Evolutionary conservation across 345 rosid genomes (phyloP).

Genomic region (Syzygium jambos): DNA sequence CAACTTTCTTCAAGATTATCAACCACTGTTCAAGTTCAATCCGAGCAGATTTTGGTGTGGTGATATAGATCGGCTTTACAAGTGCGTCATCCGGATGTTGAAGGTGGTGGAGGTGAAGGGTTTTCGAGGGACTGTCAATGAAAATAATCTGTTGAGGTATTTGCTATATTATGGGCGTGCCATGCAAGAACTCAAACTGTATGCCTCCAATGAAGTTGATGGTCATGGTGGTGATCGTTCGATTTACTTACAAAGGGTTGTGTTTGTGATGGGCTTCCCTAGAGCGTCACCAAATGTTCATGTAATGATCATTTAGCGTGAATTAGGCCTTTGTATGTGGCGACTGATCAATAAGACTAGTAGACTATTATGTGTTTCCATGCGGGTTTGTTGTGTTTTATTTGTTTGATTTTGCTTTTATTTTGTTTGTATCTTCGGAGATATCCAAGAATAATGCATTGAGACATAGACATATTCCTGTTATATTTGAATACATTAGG

Average conservation of each 20-base stretch:
- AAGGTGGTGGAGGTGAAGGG: slow-evolving; percentile 11
- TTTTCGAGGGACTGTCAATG: too few relatives aligned
- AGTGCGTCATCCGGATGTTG: slow-evolving; percentile 17
- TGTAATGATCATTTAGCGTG: too few relatives aligned
- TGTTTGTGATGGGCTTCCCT: too few relatives aligned
- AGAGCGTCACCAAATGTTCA: too few relatives aligned
- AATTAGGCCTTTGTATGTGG: too few relatives aligned
- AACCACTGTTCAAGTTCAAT: neutral
- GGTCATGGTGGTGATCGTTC: too few relatives aligned
- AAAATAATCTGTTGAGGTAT: too few relatives aligned
- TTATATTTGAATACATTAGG: neutral
- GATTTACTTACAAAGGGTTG: too few relatives aligned
- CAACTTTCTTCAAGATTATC: neutral
- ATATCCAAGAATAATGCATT: neutral
- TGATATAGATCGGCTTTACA: neutral
- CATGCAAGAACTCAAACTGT: too few relatives aligned
- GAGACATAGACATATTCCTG: neutral
- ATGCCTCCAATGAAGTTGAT: too few relatives aligned
- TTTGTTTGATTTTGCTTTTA: neutral
- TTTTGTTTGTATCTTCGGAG: neutral
- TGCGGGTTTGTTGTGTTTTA: neutral
- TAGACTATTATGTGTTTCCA: neutral
- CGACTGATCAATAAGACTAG: too few relatives aligned
- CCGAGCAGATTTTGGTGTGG: neutral
- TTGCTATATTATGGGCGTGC: too few relatives aligned